Evolutionary conservation across 2,329 filamentous ascomycete species (phyloP), one percentile per base, ranked within the genome.

Genomic region (Paracamarosporium sp.): DNA sequence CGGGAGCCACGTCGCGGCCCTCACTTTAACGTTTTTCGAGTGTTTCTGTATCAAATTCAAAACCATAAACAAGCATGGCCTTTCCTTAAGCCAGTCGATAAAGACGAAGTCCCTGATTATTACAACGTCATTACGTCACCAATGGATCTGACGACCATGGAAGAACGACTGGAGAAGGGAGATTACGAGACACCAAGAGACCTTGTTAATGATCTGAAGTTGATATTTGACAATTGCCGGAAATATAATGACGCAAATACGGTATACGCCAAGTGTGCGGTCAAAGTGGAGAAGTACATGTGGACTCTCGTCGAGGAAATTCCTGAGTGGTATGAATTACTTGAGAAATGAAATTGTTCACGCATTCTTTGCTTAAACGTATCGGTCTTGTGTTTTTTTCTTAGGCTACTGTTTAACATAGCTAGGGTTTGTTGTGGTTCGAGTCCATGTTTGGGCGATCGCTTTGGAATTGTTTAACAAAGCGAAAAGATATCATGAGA

Each of bases 101-200:
- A 90, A 65, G 95, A 99, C 69, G 95, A 98, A 65, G 95, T 99
- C 0, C 89, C 92, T n/a, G 95, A 99, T 76, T 99, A 99, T 80
- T 98, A 98, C 81, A 92, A 97, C 57, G 93, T 98, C 60, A 99
- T 99, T 81, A 93, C 93, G 73, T 91, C 97, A 75, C 95, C 95
- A 33, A 99, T 99, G 95, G 95, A 97, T 73, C 83, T 97, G 46
- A 89, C 87, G 46, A 97, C 93, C 20, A 98, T 99, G 94, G 95
- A 98, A 78, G 88, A 87, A 66, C 96, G 96, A 78, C 89, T 97
- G 62, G 93, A 98, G 72, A 92, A 92, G 36, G 95, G 98, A 77
- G 86, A 94, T 71, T 99, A 99, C 73, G 86, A 88, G 15, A 93
- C 88, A 0, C 94, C 95, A 0, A 92, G 98, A 72, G 95, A 98